Evolutionary conservation across 2,329 filamentous ascomycete species (phyloP), one percentile per base, ranked within the genome.

Genomic region (Chaetomium olivaceum): DNA sequence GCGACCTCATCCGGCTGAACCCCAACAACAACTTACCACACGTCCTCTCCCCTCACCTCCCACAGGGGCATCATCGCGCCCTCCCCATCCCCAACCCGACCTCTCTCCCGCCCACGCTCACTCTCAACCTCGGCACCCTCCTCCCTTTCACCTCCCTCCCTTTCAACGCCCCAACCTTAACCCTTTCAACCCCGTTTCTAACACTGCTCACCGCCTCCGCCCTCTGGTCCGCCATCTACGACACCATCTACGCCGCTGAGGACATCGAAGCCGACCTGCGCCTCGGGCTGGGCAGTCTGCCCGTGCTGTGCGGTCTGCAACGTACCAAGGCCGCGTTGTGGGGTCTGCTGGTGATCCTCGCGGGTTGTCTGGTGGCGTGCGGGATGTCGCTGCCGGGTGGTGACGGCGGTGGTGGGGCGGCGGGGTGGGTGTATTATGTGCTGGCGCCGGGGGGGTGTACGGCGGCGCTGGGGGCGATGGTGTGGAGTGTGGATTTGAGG

Each of bases 181-280:
- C 33, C 33, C 33, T 39, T 12, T 39, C 33, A 1, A 36, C 19
- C 43, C 43, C 43, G 6, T 21, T 23, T 27, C 25, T 51, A 11
- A 5, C 19, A 27, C 46, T 60, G 7, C 12, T 19, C 43, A 21
- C 19, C 19, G 46, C 58, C 19, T 36, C 25, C 43, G 19, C 21
- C 11, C 48, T 61, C 25, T 61, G 58, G 58, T 25, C 58, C 9
- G 46, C n/a, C 19, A 31, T 60, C 46, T 58, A 58, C 56, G 56
- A 58, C 56, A 58, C 56, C 56, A 21, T 58, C 56, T 58, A 58
- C 56, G 56, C 56, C 5, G 4, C 16, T 39, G 14, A 58, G 25
- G 56, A 58, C 25, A 2, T 29, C 25, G 39, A 31, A 2, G 39
- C 3, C 25, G 39, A 58, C 56, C 2, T 2, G 7, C 11, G 14